These are phyloP conservation scores for Mycena amicta DNA, from an alignment of 768 basidiomycete species.

Conservation along the genomic window DNA sequence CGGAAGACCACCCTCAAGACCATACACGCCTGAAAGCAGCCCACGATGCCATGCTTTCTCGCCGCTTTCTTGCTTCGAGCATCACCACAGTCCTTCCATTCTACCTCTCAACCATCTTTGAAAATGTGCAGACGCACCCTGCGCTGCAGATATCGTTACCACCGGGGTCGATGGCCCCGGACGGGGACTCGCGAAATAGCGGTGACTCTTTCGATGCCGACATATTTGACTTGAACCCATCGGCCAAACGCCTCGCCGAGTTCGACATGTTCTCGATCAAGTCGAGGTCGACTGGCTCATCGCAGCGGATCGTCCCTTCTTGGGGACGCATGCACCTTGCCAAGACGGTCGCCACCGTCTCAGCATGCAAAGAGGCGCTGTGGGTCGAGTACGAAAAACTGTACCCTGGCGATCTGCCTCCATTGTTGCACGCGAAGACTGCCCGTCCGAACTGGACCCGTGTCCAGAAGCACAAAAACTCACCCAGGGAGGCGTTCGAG, in stretches of 20 bases:
- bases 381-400: slow-evolving; percentile 63
- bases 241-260: slow-evolving; percentile 17
- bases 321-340: slow-evolving; percentile 71
- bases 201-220: slow-evolving; percentile 28
- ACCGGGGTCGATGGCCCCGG: slow-evolving; percentile 7
- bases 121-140: slow-evolving; percentile 49
- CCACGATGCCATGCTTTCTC: slow-evolving; percentile 69
- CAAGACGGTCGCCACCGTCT: slow-evolving; percentile 55
- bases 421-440: slow-evolving; percentile 37
- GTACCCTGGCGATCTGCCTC: slow-evolving; percentile 41
- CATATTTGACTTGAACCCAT: slow-evolving; percentile 28
- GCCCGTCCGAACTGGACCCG: slow-evolving; percentile 26
- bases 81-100: slow-evolving; percentile 65
- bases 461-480: slow-evolving; percentile 26
- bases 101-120: slow-evolving; percentile 62
- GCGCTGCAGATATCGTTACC: slow-evolving; percentile 17
- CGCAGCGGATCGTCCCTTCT: slow-evolving; percentile 35
- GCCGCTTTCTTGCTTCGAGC: slow-evolving; percentile 56
- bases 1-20: slow-evolving; percentile 51
- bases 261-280: slow-evolving; percentile 21
- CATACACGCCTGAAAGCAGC: slow-evolving; percentile 62
- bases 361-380: slow-evolving; percentile 70
- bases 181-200: slow-evolving; percentile 14
- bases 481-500: slow-evolving; percentile 63
- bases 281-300: slow-evolving; percentile 10